Conservation (phyloP, 1,284 basidiomycete species). For the Pyrrhoderma noxium region DNA sequence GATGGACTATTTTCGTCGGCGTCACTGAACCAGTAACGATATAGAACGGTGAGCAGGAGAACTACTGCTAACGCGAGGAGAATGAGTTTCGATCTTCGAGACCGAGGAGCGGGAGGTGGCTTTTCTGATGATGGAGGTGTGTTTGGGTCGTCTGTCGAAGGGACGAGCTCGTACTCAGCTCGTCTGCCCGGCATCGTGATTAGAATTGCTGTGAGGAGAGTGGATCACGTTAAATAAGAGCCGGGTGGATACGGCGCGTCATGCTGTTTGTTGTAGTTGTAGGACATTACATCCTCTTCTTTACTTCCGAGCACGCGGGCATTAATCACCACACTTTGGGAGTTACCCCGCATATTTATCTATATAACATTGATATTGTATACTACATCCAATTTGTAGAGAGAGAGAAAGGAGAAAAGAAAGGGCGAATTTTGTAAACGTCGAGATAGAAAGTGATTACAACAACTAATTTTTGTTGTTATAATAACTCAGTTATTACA, state of each 20-base stretch:
- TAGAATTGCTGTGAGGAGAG: neutral
- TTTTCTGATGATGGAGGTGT: conserved; percentile 1
- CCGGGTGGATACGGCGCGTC: no score
- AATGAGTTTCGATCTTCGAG: conserved; percentile 6
- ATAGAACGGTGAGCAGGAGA: conserved; percentile 10
- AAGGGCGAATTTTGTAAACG: no score
- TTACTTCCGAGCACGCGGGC: no score
- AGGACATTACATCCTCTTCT: neutral
- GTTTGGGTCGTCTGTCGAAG: conserved; percentile 14
- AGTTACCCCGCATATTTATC: no score
- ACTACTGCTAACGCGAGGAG: conserved; percentile 6
- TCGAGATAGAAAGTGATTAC: no score
- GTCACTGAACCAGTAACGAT: conserved; percentile 15
- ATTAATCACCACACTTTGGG: no score
- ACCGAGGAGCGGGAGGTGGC: neutral
- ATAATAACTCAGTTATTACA: conserved; percentile 36
- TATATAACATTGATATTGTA: no score
- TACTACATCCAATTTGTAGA: no score
- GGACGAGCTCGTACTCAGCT: conserved; percentile 17
- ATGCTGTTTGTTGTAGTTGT: neutral
- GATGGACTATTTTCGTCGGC: neutral
- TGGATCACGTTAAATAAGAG: no score
- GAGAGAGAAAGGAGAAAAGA: no score
- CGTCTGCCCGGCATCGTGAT: conserved; percentile 11
- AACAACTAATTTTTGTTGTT: conserved; percentile 1